phyloP scores from a whole-genome alignment of 345 rosid genomes.

The Mallotus nudiflorus region DNA sequence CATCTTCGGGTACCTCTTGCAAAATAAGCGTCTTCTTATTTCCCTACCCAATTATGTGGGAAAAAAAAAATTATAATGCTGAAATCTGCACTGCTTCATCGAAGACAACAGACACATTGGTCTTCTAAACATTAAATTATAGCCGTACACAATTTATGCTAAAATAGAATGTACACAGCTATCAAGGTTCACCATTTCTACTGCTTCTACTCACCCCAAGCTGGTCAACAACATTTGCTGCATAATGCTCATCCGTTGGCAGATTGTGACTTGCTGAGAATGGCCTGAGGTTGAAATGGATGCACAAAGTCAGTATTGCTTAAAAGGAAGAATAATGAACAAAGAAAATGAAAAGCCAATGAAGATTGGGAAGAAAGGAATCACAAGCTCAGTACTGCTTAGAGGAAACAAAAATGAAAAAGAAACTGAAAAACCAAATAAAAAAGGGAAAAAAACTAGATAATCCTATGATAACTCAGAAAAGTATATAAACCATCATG shows the following conservation, averaged over 20 bases:
- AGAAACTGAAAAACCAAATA: too few species aligned
- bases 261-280: conserved; percentile 48
- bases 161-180: conserved; percentile 1
- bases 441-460: background rate
- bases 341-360: background rate
- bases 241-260: conserved; percentile 50
- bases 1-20: conserved; percentile 76
- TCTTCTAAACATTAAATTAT: background rate
- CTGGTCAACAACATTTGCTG: conserved; percentile 60
- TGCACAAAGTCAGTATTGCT: conserved; percentile 9
- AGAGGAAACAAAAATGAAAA: background rate
- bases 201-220: conserved; percentile 56
- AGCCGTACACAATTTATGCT: background rate
- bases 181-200: conserved; percentile 3
- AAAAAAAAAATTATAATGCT: conserved; percentile 10
- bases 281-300: conserved; percentile 48
- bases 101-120: conserved; percentile 6
- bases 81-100: conserved; percentile 13
- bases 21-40: conserved; percentile 63
- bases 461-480: background rate
- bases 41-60: conserved; percentile 42
- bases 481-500: conserved; percentile 13
- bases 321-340: background rate
- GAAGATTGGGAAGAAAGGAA: background rate
- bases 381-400: background rate